Base-by-base conservation (phyloP, 345 rosid species). In the Luvunga scandens region DNA sequence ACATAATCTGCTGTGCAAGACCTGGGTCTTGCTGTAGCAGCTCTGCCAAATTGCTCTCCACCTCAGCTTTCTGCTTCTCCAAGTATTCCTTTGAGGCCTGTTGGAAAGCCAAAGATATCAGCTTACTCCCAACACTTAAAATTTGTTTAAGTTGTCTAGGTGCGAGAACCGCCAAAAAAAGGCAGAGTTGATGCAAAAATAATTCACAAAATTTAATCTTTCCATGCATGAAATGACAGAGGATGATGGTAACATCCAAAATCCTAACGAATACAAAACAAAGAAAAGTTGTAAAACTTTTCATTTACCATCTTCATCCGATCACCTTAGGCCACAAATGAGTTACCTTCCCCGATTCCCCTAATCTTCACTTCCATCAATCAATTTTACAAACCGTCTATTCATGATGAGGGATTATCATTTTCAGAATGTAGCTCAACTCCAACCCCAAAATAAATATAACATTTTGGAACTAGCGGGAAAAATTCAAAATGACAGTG, bases 1-100 rank as follows among this genome's bases (percentile, higher is more conserved):
- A 90, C 98, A 97, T 91, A 53, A 93, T 92, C 81, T 93, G 98
- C 42, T 85, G 92, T 79, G 96, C 95, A 33, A 91, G 91, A 83
- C 91, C 94, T 0, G 98, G 97, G 83, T 94, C 99, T 83, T 96
- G 98, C 82, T 90, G 95, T 80, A 97, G 83, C 77, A 97, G 91
- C 89, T 94, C 99, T 89, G 84, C 88, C 85, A 90, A 80, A 86
- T 93, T 94, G 89, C 76, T 91, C 89, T 94, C 98, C 36, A 91
- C 93, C 83, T 94, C 99, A 21, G 87, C 85, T 59, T 66, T 87
- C 83, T 94, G 98, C 87, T 94, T 94, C 81, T 97, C 97, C 85
- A 94, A 81, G 85, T 94, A 94, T 68, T 97, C 98, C 89, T 89
- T 94, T 0, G 98, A 97, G 65, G 88, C 86, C 98, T 93, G 86